These are phyloP conservation scores for Microstroma glucosiphilum DNA, from an alignment of 1,284 basidiomycete species.

Conservation along the genomic window DNA sequence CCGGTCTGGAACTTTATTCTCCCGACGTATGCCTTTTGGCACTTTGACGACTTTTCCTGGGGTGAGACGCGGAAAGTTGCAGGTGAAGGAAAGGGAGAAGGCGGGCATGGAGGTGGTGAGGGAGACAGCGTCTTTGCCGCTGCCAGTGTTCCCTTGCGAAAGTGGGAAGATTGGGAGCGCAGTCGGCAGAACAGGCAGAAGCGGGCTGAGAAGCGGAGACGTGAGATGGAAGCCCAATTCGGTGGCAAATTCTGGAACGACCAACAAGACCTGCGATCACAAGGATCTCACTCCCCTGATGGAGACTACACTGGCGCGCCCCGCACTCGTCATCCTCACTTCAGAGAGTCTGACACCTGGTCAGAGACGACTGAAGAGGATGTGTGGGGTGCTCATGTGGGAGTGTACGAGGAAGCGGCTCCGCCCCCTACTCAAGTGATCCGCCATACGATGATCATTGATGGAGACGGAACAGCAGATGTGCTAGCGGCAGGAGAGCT, in stretches of 20 bases:
- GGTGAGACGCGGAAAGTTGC: constrained; percentile 97
- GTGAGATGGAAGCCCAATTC: constrained; percentile 48
- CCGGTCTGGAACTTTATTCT: constrained; percentile 94
- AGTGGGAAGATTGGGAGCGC: constrained; percentile 99
- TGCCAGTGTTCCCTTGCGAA: constrained; percentile 71
- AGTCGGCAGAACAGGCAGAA: constrained; percentile 85
- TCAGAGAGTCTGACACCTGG: constrained; percentile 24
- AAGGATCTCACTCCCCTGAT: neutral
- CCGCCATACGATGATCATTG: constrained; percentile 36
- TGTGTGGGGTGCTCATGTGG: constrained; percentile 67
- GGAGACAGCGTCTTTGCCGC: constrained; percentile 55
- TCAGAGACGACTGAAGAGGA: constrained; percentile 65
- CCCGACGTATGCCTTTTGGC: constrained; percentile 68
- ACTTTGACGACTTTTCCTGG: constrained; percentile 99
- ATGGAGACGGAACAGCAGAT: constrained; percentile 20
- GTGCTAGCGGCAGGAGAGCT: constrained; percentile 35
- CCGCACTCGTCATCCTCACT: too few species aligned
- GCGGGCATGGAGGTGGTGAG: constrained; percentile 64
- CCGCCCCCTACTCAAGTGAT: constrained; percentile 41
- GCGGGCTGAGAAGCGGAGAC: constrained; percentile 72
- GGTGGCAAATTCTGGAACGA: constrained; percentile 64
- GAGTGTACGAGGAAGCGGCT: constrained; percentile 43
- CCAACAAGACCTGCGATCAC: constrained; percentile 6
- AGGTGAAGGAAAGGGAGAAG: constrained; percentile 56
- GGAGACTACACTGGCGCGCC: neutral